Evolutionary conservation across 2,329 filamentous ascomycete genomes (phyloP).

Genomic region (Hymenoscyphus occultus): DNA sequence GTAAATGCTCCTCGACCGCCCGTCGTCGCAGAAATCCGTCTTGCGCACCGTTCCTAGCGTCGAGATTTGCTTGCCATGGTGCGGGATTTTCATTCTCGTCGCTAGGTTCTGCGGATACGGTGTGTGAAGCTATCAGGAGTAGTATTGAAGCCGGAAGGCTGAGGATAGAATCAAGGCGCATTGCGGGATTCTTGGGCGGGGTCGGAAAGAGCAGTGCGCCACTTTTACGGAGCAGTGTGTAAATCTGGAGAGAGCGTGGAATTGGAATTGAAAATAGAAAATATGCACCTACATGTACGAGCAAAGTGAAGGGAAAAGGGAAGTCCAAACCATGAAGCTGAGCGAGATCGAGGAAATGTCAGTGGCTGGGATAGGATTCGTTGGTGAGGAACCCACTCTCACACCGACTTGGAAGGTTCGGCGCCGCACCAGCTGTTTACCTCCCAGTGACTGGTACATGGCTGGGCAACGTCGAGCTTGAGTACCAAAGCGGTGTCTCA

Average conservation of each 20-base stretch:
- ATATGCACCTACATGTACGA: slow-evolving; percentile 6
- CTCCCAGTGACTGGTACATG: not conserved
- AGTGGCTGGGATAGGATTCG: slow-evolving; percentile 14
- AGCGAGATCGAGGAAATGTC: not conserved
- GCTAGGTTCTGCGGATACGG: slow-evolving; percentile 36
- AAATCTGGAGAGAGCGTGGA: not conserved
- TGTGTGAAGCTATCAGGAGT: slow-evolving; percentile 43
- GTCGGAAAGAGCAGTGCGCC: slow-evolving; percentile 11
- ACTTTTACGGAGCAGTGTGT: slow-evolving; percentile 4
- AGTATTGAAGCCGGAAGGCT: slow-evolving; percentile 45
- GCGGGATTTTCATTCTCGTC: slow-evolving; percentile 22
- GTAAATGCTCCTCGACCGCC: slow-evolving; percentile 40
- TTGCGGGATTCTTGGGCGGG: slow-evolving; percentile 27
- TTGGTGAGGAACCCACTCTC: not conserved
- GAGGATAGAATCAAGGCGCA: slow-evolving; percentile 42
- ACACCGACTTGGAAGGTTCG: slow-evolving; percentile 6
- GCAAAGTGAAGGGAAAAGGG: not conserved
- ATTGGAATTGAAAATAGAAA: not conserved
- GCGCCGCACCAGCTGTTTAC: not conserved
- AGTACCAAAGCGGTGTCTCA: not conserved
- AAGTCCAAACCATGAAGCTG: not conserved
- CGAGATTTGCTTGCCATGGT: slow-evolving; percentile 46
- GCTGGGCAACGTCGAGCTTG: not conserved
- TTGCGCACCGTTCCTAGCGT: slow-evolving; percentile 41
- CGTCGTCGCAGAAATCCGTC: slow-evolving; percentile 43